These are phyloP conservation scores for Pythium monospermum DNA, from an alignment of 352 stramenopile genomes.

Conservation along the genomic window DNA sequence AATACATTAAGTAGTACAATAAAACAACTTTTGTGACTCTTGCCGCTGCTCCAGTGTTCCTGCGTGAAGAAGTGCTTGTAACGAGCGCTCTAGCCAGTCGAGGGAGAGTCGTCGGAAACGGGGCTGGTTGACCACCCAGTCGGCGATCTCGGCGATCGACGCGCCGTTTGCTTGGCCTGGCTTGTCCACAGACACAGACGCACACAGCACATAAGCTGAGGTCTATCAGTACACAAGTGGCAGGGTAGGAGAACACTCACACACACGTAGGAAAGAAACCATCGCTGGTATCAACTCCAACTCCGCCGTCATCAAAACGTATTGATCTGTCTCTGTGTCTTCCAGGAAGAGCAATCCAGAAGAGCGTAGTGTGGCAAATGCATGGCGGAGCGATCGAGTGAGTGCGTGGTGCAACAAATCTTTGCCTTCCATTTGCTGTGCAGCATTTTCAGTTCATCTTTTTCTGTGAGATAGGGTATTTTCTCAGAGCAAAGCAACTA, in stretches of 20 bases:
- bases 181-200: slow-evolving; percentile 16
- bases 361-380: slow-evolving; percentile 37
- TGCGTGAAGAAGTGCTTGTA: slow-evolving; percentile 27
- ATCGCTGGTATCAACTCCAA: slow-evolving; percentile 39
- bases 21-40: slow-evolving; percentile 32
- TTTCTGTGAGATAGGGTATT: too few species aligned
- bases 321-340: slow-evolving; percentile 39
- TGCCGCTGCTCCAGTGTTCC: slow-evolving; percentile 27
- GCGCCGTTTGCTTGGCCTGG: slow-evolving; percentile 22
- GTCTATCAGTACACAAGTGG: too few species aligned
- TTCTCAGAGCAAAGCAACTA: too few species aligned
- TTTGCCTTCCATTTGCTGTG: slow-evolving; percentile 1
- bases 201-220: too few species aligned
- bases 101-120: slow-evolving; percentile 46
- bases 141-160: slow-evolving; percentile 43
- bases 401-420: slow-evolving; percentile 8
- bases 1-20: not conserved
- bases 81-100: slow-evolving; percentile 41
- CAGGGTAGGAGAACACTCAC: not conserved
- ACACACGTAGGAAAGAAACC: slow-evolving; percentile 25
- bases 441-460: too few species aligned
- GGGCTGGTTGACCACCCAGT: slow-evolving; percentile 39
- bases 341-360: slow-evolving; percentile 54
- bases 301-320: slow-evolving; percentile 55
- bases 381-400: slow-evolving; percentile 28